Conservation (phyloP, 2,329 filamentous ascomycete genomes). For the Neocucurbitaria cava region DNA sequence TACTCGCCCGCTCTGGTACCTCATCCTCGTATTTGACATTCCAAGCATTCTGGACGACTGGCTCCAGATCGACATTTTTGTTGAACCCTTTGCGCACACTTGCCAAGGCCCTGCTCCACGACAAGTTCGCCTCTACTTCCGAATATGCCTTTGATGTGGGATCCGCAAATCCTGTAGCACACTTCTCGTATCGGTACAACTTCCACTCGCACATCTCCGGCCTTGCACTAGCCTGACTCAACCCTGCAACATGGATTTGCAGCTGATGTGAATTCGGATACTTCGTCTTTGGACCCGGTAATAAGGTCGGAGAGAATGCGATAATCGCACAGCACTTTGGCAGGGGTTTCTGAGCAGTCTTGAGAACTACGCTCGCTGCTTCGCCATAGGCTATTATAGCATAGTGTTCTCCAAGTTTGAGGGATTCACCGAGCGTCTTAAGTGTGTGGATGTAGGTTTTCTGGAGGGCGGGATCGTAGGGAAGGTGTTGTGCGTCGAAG, state of each 20-base stretch:
- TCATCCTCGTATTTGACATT: slow-evolving; percentile 43
- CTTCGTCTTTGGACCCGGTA: slow-evolving; percentile 47
- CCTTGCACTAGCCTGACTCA: slow-evolving; percentile 39
- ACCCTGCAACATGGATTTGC: slow-evolving; percentile 50
- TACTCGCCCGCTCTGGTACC: slow-evolving; percentile 38
- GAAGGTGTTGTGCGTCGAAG: slow-evolving; percentile 51
- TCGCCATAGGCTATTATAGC: slow-evolving; percentile 50
- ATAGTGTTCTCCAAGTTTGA: slow-evolving; percentile 48
- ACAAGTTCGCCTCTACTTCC: slow-evolving; percentile 50
- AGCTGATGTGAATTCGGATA: slow-evolving; percentile 50
- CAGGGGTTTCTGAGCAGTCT: slow-evolving; percentile 50
- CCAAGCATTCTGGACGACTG: slow-evolving; percentile 43
- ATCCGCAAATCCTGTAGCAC: slow-evolving; percentile 53
- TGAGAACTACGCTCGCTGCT: slow-evolving; percentile 51
- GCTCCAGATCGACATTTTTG: slow-evolving; percentile 45
- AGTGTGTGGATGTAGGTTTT: slow-evolving; percentile 43
- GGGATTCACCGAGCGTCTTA: slow-evolving; percentile 46
- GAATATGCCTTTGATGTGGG: slow-evolving; percentile 47
- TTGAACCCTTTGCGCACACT: slow-evolving; percentile 47
- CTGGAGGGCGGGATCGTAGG: slow-evolving; percentile 33
- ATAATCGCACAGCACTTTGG: slow-evolving; percentile 50
- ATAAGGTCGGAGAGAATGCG: slow-evolving; percentile 51
- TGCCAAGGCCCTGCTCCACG: slow-evolving; percentile 52
- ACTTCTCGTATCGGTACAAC: slow-evolving; percentile 49
- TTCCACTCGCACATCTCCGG: slow-evolving; percentile 48